Evolutionary conservation across 441 rosid genomes (phyloP).

Genomic region (Manihot esculenta): DNA sequence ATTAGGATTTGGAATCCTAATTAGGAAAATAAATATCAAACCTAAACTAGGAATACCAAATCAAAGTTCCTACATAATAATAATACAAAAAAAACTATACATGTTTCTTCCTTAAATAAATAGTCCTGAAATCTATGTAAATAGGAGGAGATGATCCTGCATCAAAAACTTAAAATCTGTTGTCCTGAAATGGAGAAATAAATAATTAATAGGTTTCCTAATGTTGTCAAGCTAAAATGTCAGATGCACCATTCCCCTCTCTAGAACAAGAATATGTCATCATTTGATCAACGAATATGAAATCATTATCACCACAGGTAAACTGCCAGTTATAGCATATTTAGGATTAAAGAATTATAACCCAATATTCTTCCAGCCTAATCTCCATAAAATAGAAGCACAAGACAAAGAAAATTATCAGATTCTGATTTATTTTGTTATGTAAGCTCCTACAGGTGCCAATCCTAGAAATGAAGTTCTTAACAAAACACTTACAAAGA

Average conservation of each 20-base stretch:
- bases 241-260: neutral
- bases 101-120: no score
- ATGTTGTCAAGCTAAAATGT: neutral
- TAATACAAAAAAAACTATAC: no score
- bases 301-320: neutral
- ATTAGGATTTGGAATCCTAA: no score
- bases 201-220: neutral
- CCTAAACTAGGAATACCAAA: no score
- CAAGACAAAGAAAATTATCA: neutral
- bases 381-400: neutral
- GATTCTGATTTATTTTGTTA: neutral
- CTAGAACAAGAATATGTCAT: neutral
- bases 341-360: neutral
- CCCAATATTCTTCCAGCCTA: neutral
- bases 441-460: neutral
- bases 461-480: neutral
- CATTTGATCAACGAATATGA: neutral
- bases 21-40: no score
- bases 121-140: no score
- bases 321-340: neutral
- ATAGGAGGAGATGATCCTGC: no score
- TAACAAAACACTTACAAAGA: constrained; percentile 1
- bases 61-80: no score
- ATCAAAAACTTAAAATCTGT: no score
- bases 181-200: neutral